These are phyloP conservation scores for Macroventuria anomochaeta DNA, from an alignment of 2,329 filamentous ascomycete genomes.

Conservation along the genomic window DNA sequence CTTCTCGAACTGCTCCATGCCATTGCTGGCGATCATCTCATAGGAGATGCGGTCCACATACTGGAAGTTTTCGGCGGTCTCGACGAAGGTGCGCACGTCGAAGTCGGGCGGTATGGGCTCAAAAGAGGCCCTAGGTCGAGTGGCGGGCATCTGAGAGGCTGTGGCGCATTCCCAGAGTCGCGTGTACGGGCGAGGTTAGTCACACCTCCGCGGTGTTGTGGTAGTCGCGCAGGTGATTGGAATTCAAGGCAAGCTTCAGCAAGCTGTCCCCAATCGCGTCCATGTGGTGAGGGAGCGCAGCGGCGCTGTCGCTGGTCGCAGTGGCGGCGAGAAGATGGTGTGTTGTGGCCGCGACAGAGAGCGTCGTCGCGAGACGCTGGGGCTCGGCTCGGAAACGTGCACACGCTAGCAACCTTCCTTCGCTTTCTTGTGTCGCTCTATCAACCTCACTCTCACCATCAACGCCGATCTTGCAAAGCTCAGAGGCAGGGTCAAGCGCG, in stretches of 20 bases:
- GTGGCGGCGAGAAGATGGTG: not conserved
- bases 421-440: not conserved
- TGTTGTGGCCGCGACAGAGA: conserved; percentile 2
- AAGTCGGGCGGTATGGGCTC: conserved; percentile 88
- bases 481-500: not conserved
- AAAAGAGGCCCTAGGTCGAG: conserved; percentile 85
- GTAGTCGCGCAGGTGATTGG: not conserved
- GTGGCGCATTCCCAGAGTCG: not conserved
- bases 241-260: not conserved
- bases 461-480: not conserved
- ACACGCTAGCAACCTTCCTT: not conserved
- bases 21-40: conserved; percentile 77
- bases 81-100: conserved; percentile 76
- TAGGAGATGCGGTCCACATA: conserved; percentile 82
- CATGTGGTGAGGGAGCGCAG: not conserved
- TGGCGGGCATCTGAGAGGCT: conserved; percentile 69
- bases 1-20: conserved; percentile 81
- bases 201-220: not conserved
- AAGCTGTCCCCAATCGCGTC: not conserved
- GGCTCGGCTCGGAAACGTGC: conserved; percentile 12
- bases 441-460: conserved; percentile 5
- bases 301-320: not conserved
- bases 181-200: not conserved
- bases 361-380: conserved; percentile 3
- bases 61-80: conserved; percentile 81